Percentiles rank a stretch among this genome's conserved stretches.
phyloP scores from a whole-genome alignment of 768 basidiomycete species.

The Pleurotus ostreatus region DNA sequence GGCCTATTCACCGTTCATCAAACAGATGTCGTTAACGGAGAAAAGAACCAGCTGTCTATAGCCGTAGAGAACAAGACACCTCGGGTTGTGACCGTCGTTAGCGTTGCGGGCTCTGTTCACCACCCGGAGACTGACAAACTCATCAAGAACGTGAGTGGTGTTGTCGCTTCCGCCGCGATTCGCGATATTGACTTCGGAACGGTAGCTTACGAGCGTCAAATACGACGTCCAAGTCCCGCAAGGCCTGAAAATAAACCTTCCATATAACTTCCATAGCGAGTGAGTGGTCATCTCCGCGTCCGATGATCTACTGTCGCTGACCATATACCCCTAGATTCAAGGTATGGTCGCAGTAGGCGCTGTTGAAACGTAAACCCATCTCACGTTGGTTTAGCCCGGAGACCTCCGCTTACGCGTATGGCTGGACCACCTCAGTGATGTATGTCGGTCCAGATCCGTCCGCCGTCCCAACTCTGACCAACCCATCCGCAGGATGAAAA shows the following conservation, averaged over 20 bases:
- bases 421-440: slow-evolving; percentile 68
- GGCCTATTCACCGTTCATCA: slow-evolving; percentile 8
- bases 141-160: slow-evolving; percentile 62
- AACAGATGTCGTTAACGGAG: slow-evolving; percentile 81
- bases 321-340: slow-evolving; percentile 45
- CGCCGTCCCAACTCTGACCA: not conserved
- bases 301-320: slow-evolving; percentile 12
- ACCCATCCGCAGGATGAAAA: slow-evolving; percentile 40
- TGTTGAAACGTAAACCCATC: not conserved
- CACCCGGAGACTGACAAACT: slow-evolving; percentile 58
- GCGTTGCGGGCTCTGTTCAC: slow-evolving; percentile 64
- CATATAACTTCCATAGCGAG: slow-evolving; percentile 81
- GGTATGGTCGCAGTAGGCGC: slow-evolving; percentile 30
- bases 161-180: not conserved
- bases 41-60: slow-evolving; percentile 65
- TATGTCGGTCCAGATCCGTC: slow-evolving; percentile 24
- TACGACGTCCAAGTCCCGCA: slow-evolving; percentile 52
- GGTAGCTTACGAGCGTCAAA: slow-evolving; percentile 56
- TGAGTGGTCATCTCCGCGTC: slow-evolving; percentile 33
- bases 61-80: slow-evolving; percentile 74
- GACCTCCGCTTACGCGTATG: slow-evolving; percentile 71
- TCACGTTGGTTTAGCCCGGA: slow-evolving; percentile 49
- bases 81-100: slow-evolving; percentile 64
- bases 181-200: not conserved
- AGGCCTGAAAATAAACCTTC: slow-evolving; percentile 57